These are phyloP conservation scores for Sporothrix protearum DNA, from an alignment of 2,329 filamentous ascomycete genomes.

Conservation along the genomic window DNA sequence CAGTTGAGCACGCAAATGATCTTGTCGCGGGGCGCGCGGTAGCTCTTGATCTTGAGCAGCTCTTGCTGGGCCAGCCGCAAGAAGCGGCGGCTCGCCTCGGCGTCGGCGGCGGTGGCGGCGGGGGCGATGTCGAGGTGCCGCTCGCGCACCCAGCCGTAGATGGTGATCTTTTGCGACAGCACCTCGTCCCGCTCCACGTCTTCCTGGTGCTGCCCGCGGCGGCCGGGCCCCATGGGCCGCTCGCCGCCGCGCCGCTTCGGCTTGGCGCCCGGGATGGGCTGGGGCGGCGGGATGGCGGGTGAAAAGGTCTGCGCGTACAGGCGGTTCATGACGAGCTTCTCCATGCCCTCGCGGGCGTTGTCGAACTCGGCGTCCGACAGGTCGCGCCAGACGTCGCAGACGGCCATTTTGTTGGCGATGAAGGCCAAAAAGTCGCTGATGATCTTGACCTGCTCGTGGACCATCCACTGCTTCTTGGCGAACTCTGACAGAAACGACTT, in stretches of 20 bases:
- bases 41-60: constrained; percentile 91
- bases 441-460: constrained; percentile 98
- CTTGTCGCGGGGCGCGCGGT: constrained; percentile 94
- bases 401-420: constrained; percentile 96
- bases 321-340: constrained; percentile 98
- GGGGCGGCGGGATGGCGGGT: constrained; percentile 80
- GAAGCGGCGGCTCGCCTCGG: constrained; percentile 83
- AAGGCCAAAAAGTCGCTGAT: constrained; percentile 95
- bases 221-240: constrained; percentile 70
- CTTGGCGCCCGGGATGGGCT: constrained; percentile 66
- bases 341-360: constrained; percentile 97
- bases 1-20: constrained; percentile 98
- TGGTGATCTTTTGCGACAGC: constrained; percentile 92
- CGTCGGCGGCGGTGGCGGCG: constrained; percentile 72
- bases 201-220: constrained; percentile 92
- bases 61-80: constrained; percentile 89
- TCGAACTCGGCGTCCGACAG: constrained; percentile 97
- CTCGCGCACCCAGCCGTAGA: constrained; percentile 92
- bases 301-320: constrained; percentile 96
- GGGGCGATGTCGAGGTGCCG: constrained; percentile 89
- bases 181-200: constrained; percentile 96
- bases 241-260: constrained; percentile 66
- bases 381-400: constrained; percentile 93
- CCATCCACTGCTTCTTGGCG: constrained; percentile 98
- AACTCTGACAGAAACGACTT: constrained; percentile 94